phyloP scores from a whole-genome alignment of 768 basidiomycete genomes.

The Fomitopsis pulvina region DNA sequence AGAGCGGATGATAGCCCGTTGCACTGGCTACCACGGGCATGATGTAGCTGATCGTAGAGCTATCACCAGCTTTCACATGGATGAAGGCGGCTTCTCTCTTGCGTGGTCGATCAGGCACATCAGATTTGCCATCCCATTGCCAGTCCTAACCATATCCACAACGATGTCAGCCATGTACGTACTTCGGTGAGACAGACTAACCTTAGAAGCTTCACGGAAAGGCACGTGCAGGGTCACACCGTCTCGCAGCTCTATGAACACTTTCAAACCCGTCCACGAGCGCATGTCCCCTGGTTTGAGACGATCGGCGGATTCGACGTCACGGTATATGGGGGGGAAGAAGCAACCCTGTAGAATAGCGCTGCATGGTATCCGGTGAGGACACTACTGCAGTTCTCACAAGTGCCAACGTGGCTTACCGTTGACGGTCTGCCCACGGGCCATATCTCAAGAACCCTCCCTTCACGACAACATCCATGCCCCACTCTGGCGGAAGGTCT shows the following conservation, averaged over 20 bases:
- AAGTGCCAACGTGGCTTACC: conserved; percentile 34
- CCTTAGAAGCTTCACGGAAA: conserved; percentile 89
- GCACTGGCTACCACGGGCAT: conserved; percentile 74
- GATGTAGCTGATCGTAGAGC: conserved; percentile 80
- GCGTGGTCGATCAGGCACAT: conserved; percentile 41
- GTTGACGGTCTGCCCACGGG: conserved; percentile 94
- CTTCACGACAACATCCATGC: conserved; percentile 75
- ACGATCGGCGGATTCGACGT: conserved; percentile 45
- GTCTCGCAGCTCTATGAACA: conserved; percentile 77
- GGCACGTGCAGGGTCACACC: conserved; percentile 79
- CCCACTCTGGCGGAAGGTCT: conserved; percentile 89
- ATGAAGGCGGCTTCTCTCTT: conserved; percentile 66
- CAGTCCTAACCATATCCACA: conserved; percentile 57
- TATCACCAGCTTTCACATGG: conserved; percentile 67
- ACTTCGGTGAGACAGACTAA: conserved; percentile 20
- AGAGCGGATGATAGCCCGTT: conserved; percentile 68
- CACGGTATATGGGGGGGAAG: conserved; percentile 75
- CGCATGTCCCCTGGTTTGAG: conserved; percentile 76
- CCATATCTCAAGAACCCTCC: conserved; percentile 80
- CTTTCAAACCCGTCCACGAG: conserved; percentile 73
- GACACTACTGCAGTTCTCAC: background rate
- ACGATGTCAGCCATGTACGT: background rate
- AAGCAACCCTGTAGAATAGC: conserved; percentile 74
- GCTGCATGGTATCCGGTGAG: conserved; percentile 28
- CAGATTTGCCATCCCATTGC: conserved; percentile 74